Evolutionary conservation across 768 basidiomycete species (phyloP).

Genomic region (Thelephora ganbajun): DNA sequence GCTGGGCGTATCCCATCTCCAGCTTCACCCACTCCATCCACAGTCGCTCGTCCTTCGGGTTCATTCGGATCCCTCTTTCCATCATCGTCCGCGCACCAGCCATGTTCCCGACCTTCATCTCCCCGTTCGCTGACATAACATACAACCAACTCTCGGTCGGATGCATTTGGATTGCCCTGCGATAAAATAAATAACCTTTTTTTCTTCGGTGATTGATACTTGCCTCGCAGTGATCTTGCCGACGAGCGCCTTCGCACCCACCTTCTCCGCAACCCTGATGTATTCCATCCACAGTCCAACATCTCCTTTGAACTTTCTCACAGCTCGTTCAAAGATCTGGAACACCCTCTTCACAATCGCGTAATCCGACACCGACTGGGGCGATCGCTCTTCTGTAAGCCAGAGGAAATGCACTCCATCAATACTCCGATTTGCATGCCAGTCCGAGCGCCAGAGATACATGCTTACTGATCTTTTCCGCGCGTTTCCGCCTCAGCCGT

Average conservation of each 20-base stretch:
- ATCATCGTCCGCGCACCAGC: slow-evolving; percentile 73
- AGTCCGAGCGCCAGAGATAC: not conserved
- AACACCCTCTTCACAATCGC: slow-evolving; percentile 76
- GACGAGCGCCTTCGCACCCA: slow-evolving; percentile 67
- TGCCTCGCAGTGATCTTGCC: slow-evolving; percentile 75
- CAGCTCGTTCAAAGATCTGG: slow-evolving; percentile 82
- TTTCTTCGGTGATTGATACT: slow-evolving; percentile 10
- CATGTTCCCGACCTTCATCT: slow-evolving; percentile 58
- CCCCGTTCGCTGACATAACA: slow-evolving; percentile 74
- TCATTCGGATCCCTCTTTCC: slow-evolving; percentile 74
- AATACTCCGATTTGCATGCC: not conserved
- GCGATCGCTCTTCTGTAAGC: slow-evolving; percentile 20
- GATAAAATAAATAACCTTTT: not conserved
- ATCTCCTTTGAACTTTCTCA: slow-evolving; percentile 81
- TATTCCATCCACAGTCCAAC: slow-evolving; percentile 84
- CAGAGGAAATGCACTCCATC: too few species aligned
- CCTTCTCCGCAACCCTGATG: slow-evolving; percentile 68
- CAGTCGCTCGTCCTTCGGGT: slow-evolving; percentile 55
- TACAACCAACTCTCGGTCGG: slow-evolving; percentile 68
- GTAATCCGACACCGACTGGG: slow-evolving; percentile 67
- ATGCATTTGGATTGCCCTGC: slow-evolving; percentile 77
- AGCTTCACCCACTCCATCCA: slow-evolving; percentile 89
- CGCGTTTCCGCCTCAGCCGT: slow-evolving; percentile 61
- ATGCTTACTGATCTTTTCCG: slow-evolving; percentile 52
- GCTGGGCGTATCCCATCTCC: slow-evolving; percentile 63